Base-by-base conservation (phyloP, 1,284 basidiomycete species). In the Meira miltonrushii region DNA sequence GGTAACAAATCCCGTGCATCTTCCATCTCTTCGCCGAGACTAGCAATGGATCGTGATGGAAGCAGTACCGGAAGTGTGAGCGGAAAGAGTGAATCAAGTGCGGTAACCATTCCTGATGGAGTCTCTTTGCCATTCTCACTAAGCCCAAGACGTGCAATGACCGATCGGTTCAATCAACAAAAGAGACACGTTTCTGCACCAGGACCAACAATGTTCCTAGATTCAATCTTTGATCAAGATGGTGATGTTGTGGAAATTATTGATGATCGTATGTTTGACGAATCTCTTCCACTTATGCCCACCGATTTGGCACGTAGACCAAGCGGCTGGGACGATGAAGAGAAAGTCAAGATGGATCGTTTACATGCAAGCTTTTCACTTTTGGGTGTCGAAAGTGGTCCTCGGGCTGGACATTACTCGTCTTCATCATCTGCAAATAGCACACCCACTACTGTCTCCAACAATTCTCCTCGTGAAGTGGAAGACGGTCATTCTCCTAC, bases 301-400 rank as follows among this genome's bases (percentile, higher is more conserved):
- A 33, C 28, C 8, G 28, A 33, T 33, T 33, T 33, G 8, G 28
- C 28, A 33, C 28, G 28, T 8, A 33, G 28, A 33, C 28, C 28
- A 4, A 33, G 28, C 28, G 28, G 28, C 3, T 33, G 28, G 28
- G 28, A 17, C 4, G 46, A 48, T 48, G 40, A 15, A 15, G 56
- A 58, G 5, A 33, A 55, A 13, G 56, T n/a, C 1, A 58, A 58
- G 56, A 49, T 58, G 12, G 51, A 17, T 4, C 13, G 56, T 4
- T 21, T 58, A n/a, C 28, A 19, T 7, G 37, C 21, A 21, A 58
- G 56, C 37, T 28, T 55, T 19, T 49, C 38, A 10, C 56, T 58
- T 13, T 43, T 58, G 10, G 47, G 25, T 5, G 46, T 21, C 23
- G 21, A 13, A 48, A 48, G 46, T 21, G 21, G 23, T 25, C 13